Evolutionary conservation across 495 filamentous ascomycete genomes (phyloP).

Genomic region (Aspergillus cristatus): DNA sequence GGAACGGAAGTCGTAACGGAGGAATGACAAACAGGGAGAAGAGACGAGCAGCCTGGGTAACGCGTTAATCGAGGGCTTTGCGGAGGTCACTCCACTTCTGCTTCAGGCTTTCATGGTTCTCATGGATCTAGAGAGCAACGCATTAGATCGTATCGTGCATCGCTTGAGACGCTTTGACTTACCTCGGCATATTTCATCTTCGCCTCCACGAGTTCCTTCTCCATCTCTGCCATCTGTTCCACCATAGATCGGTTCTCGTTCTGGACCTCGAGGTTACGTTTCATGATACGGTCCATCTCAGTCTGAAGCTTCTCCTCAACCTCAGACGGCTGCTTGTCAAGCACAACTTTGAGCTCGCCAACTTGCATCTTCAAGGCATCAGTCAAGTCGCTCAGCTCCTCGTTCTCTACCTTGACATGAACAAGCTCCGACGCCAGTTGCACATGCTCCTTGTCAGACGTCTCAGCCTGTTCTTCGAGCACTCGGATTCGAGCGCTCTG

Average conservation of each 20-base stretch:
- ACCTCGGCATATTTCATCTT: constrained; percentile 97
- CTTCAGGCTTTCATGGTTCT: constrained; percentile 69
- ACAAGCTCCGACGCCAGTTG: constrained; percentile 85
- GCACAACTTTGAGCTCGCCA: constrained; percentile 67
- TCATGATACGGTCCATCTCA: constrained; percentile 89
- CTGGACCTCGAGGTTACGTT: constrained; percentile 86
- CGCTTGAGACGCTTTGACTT: too few relatives aligned
- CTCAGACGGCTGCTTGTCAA: constrained; percentile 82
- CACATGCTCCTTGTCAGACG: constrained; percentile 88
- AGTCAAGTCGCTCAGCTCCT: constrained; percentile 77
- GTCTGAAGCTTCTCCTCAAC: constrained; percentile 72
- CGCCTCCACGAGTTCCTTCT: constrained; percentile 82
- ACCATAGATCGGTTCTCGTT: constrained; percentile 85
- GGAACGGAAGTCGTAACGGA: too few relatives aligned
- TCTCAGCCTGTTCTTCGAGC: constrained; percentile 80
- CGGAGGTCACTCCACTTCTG: constrained; percentile 78
- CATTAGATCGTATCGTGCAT: constrained; percentile 11
- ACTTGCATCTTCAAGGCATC: constrained; percentile 79
- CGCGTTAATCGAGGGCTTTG: constrained; percentile 52
- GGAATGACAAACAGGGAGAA: too few relatives aligned
- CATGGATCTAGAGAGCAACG: constrained; percentile 18
- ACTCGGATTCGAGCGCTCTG: constrained; percentile 64
- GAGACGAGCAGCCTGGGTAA: too few relatives aligned
- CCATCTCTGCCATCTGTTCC: constrained; percentile 88
- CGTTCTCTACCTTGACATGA: constrained; percentile 84